Conservation (phyloP, 805 yeast genomes). For the Kazachstania africana region DNA sequence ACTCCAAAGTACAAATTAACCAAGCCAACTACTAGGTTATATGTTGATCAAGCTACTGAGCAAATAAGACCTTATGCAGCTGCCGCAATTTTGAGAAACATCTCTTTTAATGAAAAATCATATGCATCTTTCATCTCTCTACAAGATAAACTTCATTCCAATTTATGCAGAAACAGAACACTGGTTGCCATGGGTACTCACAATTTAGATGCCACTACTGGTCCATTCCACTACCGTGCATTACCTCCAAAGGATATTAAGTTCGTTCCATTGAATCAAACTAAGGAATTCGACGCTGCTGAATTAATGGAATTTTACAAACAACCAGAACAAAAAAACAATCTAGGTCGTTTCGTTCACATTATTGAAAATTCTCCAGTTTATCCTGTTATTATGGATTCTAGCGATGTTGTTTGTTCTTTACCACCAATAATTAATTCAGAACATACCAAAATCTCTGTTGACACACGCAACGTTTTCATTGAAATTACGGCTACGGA, state of each 20-base stretch:
- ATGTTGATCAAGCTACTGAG: constrained; percentile 64
- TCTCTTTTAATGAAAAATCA: constrained; percentile 68
- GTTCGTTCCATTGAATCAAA: constrained; percentile 67
- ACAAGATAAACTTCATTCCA: constrained; percentile 92
- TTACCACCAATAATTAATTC: constrained; percentile 96
- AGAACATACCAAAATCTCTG: constrained; percentile 74
- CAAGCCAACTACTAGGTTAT: constrained; percentile 54
- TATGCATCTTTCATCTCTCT: constrained; percentile 91
- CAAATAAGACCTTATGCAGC: constrained; percentile 86
- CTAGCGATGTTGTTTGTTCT: constrained; percentile 67
- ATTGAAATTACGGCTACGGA: constrained; percentile 94
- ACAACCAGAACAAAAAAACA: constrained; percentile 62
- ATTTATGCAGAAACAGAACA: constrained; percentile 93
- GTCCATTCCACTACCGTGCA: constrained; percentile 84
- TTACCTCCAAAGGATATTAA: constrained; percentile 64
- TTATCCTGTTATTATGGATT: constrained; percentile 80
- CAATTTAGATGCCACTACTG: constrained; percentile 68
- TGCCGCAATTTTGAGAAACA: constrained; percentile 81
- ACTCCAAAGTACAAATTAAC: constrained; percentile 59
- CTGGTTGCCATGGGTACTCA: constrained; percentile 98
- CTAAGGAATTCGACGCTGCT: constrained; percentile 56
- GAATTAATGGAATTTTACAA: constrained; percentile 76
- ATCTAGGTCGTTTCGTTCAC: constrained; percentile 78
- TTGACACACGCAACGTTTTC: constrained; percentile 78
- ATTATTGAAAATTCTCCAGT: constrained; percentile 82